Evolutionary conservation across 2,329 filamentous ascomycete genomes (phyloP).

Genomic region (Ophiosphaerella herpotricha): DNA sequence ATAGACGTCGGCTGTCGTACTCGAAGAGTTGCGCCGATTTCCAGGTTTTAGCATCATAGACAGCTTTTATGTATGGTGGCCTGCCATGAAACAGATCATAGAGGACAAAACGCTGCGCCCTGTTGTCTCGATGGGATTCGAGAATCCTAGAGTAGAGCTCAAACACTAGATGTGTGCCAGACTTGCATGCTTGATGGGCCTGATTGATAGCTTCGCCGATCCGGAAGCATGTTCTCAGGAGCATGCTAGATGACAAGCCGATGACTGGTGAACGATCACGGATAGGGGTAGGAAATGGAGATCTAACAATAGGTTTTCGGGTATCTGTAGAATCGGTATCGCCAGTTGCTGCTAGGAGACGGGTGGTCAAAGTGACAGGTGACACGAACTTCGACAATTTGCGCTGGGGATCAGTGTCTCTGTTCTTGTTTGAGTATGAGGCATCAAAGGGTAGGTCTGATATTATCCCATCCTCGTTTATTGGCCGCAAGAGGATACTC

Average conservation of each 20-base stretch:
- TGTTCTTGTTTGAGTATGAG: neutral
- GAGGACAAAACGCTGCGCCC: slow-evolving; percentile 67
- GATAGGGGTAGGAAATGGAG: slow-evolving; percentile 56
- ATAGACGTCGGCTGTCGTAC: slow-evolving; percentile 51
- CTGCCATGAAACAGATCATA: slow-evolving; percentile 64
- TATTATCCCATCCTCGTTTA: neutral
- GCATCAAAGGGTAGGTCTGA: neutral
- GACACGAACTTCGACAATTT: slow-evolving; percentile 23
- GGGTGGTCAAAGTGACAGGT: slow-evolving; percentile 27
- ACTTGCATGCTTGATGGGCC: slow-evolving; percentile 52
- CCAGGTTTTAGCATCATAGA: slow-evolving; percentile 51
- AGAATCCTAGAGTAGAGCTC: slow-evolving; percentile 68
- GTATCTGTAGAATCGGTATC: slow-evolving; percentile 1
- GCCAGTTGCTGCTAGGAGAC: slow-evolving; percentile 13
- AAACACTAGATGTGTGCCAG: slow-evolving; percentile 56
- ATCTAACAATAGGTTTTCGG: slow-evolving; percentile 54
- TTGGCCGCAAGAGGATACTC: too few species aligned
- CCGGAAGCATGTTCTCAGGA: slow-evolving; percentile 66
- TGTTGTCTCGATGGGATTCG: slow-evolving; percentile 60
- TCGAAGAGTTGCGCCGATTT: slow-evolving; percentile 53
- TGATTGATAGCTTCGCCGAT: slow-evolving; percentile 63
- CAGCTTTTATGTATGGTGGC: slow-evolving; percentile 58
- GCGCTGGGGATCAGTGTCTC: neutral
- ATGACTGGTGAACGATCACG: slow-evolving; percentile 59
- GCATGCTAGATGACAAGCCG: slow-evolving; percentile 53